Conservation (phyloP, 306 rosid species). For the Echinosophora koreensis region DNA sequence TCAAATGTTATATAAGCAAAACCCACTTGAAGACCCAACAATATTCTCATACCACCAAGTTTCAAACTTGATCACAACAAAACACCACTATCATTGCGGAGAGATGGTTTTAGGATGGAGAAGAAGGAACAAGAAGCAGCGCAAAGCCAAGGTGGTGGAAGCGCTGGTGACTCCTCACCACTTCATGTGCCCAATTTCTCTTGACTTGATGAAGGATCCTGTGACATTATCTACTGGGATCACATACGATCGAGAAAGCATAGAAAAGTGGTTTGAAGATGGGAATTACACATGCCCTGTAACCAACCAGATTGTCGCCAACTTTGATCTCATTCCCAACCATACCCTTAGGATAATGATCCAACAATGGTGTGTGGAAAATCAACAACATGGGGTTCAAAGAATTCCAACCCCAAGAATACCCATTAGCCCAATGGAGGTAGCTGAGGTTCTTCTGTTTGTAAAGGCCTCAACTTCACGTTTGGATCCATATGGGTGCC, state of each 20-base stretch:
- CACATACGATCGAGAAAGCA: slow-evolving; percentile 58
- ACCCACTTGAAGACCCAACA: not conserved
- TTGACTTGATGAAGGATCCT: slow-evolving; percentile 69
- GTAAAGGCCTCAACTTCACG: slow-evolving; percentile 34
- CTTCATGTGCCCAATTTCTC: slow-evolving; percentile 61
- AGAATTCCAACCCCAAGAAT: slow-evolving; percentile 63
- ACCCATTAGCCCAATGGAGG: slow-evolving; percentile 49
- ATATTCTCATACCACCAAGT: not conserved
- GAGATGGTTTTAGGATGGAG: slow-evolving; percentile 61
- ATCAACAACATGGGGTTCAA: slow-evolving; percentile 49
- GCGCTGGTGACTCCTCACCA: slow-evolving; percentile 56
- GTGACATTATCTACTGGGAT: slow-evolving; percentile 66
- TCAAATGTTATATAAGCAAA: not conserved
- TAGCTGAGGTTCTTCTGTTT: slow-evolving; percentile 37
- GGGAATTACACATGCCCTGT: slow-evolving; percentile 68
- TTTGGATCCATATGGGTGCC: slow-evolving; percentile 44
- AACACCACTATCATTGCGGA: not conserved
- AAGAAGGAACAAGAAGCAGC: slow-evolving; percentile 37
- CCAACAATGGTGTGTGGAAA: slow-evolving; percentile 66
- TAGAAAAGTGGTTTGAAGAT: slow-evolving; percentile 62
- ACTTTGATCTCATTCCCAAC: slow-evolving; percentile 59
- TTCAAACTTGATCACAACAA: not conserved
- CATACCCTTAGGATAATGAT: slow-evolving; percentile 58
- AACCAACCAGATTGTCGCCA: slow-evolving; percentile 50
- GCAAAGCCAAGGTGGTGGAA: slow-evolving; percentile 40